Conservation (phyloP, 768 basidiomycete genomes). For the Agrocybe pediades region DNA sequence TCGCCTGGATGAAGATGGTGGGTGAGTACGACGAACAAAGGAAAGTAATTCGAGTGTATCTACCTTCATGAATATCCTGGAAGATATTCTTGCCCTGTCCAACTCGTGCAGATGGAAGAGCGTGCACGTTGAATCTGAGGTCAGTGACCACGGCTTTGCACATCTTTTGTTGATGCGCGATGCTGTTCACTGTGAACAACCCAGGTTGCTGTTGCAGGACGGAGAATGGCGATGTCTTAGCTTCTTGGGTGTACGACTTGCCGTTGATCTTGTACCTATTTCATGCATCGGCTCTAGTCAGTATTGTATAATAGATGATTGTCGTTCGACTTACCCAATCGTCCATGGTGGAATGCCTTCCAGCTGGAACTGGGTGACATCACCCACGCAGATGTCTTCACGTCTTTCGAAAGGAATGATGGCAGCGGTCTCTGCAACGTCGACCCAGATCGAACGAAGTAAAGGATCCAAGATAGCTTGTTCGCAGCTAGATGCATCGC, state of each 20-base stretch:
- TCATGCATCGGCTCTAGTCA: neutral
- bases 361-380: constrained; percentile 86
- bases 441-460: constrained; percentile 72
- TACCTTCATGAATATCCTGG: constrained; percentile 91
- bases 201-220: constrained; percentile 81
- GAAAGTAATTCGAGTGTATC: constrained; percentile 12
- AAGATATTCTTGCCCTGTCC: constrained; percentile 79
- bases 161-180: constrained; percentile 92
- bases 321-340: constrained; percentile 57
- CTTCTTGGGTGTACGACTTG: constrained; percentile 70
- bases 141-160: constrained; percentile 84
- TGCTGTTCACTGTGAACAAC: constrained; percentile 81
- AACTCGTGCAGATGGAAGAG: constrained; percentile 87
- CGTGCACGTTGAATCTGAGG: constrained; percentile 71
- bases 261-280: constrained; percentile 80
- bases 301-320: constrained; percentile 10
- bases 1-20: constrained; percentile 53
- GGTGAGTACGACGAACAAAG: neutral
- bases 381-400: constrained; percentile 87
- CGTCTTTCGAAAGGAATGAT: constrained; percentile 83
- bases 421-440: constrained; percentile 95
- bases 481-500: constrained; percentile 82
- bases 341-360: constrained; percentile 95
- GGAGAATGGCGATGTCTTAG: constrained; percentile 83
- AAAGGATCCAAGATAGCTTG: constrained; percentile 67